Base-by-base conservation (phyloP, 768 basidiomycete genomes). In the Pholiota microspora region DNA sequence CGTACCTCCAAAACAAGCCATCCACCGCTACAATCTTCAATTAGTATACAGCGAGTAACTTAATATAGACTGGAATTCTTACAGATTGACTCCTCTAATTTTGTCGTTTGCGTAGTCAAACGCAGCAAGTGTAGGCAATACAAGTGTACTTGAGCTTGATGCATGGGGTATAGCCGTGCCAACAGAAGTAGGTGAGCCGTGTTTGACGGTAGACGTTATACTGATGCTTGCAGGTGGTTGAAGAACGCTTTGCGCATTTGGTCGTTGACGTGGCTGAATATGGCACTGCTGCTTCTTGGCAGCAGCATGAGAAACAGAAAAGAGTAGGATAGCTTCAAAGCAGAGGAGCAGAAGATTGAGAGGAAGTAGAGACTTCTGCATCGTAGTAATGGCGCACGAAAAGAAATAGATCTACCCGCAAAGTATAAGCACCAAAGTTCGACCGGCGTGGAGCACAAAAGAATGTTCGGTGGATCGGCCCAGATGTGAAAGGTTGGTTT, bases 31-130 rank as follows among this genome's bases (percentile, higher is more conserved):
- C 27, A 25, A 27, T 40, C 25, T 31, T 47, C 6, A 13, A 45
- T 61, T n/a, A 54, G 44, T 24, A n/a, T 7, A 35, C 15, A 32
- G 24, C 9, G 32, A 7, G 38, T 55, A 34, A 15, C 31, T 54
- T 9, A 6, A 31, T 42, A 7, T 2, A 42, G 18, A 54, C 47
- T 27, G 38, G 21, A 53, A 40, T 32, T 51, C 66, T 8, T 47
- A 67, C 66, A 67, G 31, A 42, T 67, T 67, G 18, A 67, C 66
- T 7, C 64, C 66, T n/a, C 66, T 60, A 42, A 67, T 61, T 57
- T 62, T 66, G 23, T 67, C 49, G 12, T 46, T 63, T 29, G 55
- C 63, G 44, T 67, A 67, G 12, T 57, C 54, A 48, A 65, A 67
- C 3, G 62, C 27, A 28, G 51, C 16, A 32, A 45, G 55, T 1